Evolutionary conservation across 2,329 filamentous ascomycete species (phyloP).

Genomic region (Colletotrichum orbiculare): DNA sequence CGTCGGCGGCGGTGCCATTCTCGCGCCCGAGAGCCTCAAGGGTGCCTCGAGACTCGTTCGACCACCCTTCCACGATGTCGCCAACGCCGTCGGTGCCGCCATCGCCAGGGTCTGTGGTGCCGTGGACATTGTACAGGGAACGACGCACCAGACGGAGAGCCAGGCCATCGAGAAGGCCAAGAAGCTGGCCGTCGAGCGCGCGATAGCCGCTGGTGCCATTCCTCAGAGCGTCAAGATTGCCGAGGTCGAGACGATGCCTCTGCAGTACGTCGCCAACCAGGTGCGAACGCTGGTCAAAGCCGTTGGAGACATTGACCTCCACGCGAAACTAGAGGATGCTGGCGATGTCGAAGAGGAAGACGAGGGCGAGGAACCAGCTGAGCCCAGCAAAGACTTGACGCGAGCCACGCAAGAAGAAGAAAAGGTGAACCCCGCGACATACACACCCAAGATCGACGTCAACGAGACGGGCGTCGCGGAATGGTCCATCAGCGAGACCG

Average conservation of each 20-base stretch:
- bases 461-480: constrained; percentile 39
- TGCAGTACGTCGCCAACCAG: constrained; percentile 48
- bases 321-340: constrained; percentile 46
- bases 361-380: constrained; percentile 54
- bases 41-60: constrained; percentile 68
- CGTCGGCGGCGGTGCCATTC: constrained; percentile 71
- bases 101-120: constrained; percentile 69
- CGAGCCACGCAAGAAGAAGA: constrained; percentile 55
- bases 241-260: constrained; percentile 53
- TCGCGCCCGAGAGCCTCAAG: constrained; percentile 64
- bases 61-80: constrained; percentile 67
- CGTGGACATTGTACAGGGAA: constrained; percentile 49
- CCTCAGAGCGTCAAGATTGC: constrained; percentile 49
- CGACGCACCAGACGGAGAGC: constrained; percentile 36
- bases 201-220: constrained; percentile 35
- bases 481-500: constrained; percentile 58
- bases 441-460: constrained; percentile 15
- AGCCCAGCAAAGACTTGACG: constrained; percentile 47
- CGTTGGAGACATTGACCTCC: constrained; percentile 54
- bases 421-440: constrained; percentile 49
- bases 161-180: constrained; percentile 40
- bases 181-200: constrained; percentile 37
- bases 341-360: constrained; percentile 54
- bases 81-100: constrained; percentile 74
- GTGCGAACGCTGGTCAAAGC: constrained; percentile 50